Conservation (phyloP, 2,329 filamentous ascomycete species). For the Botrytis sinoallii region DNA sequence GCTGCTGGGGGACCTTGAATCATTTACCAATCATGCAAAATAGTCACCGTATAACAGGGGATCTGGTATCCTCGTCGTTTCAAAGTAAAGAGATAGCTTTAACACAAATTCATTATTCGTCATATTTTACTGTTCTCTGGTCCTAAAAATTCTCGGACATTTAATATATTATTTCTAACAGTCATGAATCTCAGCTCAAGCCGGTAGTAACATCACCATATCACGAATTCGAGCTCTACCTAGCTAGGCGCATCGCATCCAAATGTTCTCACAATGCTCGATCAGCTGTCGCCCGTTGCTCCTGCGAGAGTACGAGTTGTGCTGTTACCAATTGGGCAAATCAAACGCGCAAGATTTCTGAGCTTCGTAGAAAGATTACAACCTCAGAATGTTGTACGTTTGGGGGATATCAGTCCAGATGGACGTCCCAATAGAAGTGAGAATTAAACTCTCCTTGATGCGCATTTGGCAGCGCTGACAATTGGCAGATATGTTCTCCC, state of each 20-base stretch:
- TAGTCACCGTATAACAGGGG: constrained; percentile 18
- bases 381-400: constrained; percentile 74
- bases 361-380: constrained; percentile 76
- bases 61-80: constrained; percentile 15
- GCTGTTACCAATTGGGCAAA: constrained; percentile 80
- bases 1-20: background rate
- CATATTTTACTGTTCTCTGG: background rate
- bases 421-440: constrained; percentile 80
- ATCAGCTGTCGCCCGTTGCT: constrained; percentile 85
- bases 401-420: constrained; percentile 85
- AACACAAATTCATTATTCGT: background rate
- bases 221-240: constrained; percentile 14
- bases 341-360: constrained; percentile 77
- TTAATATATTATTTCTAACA: constrained; percentile 1
- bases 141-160: constrained; percentile 4
- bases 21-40: constrained; percentile 7
- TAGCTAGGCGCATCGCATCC: constrained; percentile 33
- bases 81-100: background rate
- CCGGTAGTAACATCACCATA: background rate
- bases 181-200: constrained; percentile 3
- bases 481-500: constrained; percentile 82
- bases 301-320: constrained; percentile 87
- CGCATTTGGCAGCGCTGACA: constrained; percentile 24
- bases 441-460: constrained; percentile 32
- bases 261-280: constrained; percentile 70